Conservation (phyloP, 371 early-diverging fungal genomes). For the Circinella umbellata region DNA sequence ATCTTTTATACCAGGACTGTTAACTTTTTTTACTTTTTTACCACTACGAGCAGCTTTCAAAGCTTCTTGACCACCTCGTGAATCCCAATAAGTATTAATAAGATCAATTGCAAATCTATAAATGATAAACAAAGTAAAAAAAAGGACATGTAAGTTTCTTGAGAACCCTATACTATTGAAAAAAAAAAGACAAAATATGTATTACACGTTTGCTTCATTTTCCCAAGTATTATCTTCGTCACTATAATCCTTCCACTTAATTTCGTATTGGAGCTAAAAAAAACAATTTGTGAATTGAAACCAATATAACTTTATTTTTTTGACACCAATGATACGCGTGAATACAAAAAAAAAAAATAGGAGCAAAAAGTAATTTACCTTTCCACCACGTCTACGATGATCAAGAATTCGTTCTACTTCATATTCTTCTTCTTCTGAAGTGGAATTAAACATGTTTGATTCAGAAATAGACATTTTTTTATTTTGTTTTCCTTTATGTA, state of each 20-base stretch:
- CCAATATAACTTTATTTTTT: neutral
- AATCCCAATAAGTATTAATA: neutral
- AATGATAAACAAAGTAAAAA: neutral
- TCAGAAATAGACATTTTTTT: no score
- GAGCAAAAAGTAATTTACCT: neutral
- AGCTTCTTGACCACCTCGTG: neutral
- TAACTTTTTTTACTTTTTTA: neutral
- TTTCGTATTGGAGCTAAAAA: slow-evolving; percentile 8
- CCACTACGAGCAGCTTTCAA: neutral
- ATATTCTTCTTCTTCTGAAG: slow-evolving; percentile 19
- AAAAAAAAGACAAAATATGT: neutral
- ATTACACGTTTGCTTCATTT: slow-evolving; percentile 17
- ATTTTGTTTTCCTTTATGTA: no score
- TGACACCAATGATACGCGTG: neutral
- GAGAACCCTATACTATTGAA: no score
- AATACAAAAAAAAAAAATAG: neutral
- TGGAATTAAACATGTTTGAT: neutral
- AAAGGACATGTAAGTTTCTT: no score
- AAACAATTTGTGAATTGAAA: neutral
- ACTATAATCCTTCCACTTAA: slow-evolving; percentile 25
- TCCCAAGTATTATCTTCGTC: slow-evolving; percentile 26
- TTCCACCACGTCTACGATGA: slow-evolving; percentile 2
- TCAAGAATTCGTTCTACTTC: slow-evolving; percentile 20
- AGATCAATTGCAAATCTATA: neutral
- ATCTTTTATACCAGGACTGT: neutral